These are phyloP conservation scores for Diplocarpon rosae DNA, from an alignment of 2,329 filamentous ascomycete species.

Conservation along the genomic window DNA sequence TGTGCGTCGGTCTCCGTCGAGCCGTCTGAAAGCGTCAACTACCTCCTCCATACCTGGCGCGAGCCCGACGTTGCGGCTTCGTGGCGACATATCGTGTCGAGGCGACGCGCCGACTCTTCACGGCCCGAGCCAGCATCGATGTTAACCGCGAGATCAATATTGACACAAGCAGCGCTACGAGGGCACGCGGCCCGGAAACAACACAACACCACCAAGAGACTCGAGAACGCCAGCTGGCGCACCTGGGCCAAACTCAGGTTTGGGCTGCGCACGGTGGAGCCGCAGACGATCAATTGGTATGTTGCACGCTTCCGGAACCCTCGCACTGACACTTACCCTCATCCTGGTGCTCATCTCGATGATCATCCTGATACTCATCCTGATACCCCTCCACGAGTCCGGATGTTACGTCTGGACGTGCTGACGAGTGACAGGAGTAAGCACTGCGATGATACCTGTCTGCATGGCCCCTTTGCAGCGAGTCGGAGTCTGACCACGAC, in stretches of 20 bases:
- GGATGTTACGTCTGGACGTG: not conserved
- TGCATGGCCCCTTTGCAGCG: constrained; percentile 12
- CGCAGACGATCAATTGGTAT: constrained; percentile 7
- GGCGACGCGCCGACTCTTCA: too few species aligned
- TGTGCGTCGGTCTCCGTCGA: constrained; percentile 2
- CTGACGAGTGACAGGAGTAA: constrained; percentile 8
- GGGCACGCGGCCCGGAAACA: constrained; percentile 4
- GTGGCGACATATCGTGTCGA: constrained; percentile 7
- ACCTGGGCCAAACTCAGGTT: constrained; percentile 7
- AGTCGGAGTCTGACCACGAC: not conserved
- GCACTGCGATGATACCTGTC: constrained; percentile 12
- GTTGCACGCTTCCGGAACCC: too few species aligned
- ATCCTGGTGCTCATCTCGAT: too few species aligned
- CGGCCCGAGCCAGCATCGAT: too few species aligned
- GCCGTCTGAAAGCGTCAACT: constrained; percentile 7
- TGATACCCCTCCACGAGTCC: not conserved
- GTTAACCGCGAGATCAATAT: too few species aligned
- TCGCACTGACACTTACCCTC: too few species aligned
- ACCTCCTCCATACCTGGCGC: constrained; percentile 6
- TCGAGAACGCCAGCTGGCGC: constrained; percentile 8
- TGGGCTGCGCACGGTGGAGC: constrained; percentile 4
- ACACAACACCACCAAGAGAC: constrained; percentile 4
- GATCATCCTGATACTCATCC: too few species aligned
- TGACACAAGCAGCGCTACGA: too few species aligned
- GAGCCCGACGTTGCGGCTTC: constrained; percentile 5